Percentiles rank a stretch among this genome's conserved stretches.
Conservation (phyloP, 306 rosid species). For the Luffa aegyptiaca region DNA sequence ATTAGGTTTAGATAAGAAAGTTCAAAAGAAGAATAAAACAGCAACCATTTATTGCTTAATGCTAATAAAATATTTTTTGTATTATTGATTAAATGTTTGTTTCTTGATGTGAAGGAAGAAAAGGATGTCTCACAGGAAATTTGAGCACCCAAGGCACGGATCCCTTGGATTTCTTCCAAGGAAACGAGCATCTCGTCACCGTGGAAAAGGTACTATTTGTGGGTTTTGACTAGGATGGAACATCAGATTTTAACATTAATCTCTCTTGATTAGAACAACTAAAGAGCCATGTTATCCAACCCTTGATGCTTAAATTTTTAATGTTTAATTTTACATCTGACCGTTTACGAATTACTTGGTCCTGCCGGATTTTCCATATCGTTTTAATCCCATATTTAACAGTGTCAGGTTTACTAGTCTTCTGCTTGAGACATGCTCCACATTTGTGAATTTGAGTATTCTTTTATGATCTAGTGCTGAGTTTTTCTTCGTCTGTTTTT, state of each 20-base stretch:
- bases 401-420: background rate
- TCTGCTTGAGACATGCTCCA: background rate
- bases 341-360: background rate
- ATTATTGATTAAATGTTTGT: background rate
- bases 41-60: background rate
- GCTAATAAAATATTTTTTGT: background rate
- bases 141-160: conserved; percentile 86
- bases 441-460: background rate
- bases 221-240: background rate
- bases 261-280: background rate
- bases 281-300: background rate
- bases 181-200: conserved; percentile 72
- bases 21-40: too few species aligned
- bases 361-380: background rate
- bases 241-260: background rate
- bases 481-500: background rate
- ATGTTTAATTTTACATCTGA: too few species aligned
- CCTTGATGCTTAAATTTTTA: too few species aligned
- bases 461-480: background rate
- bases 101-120: background rate
- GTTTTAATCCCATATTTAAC: background rate
- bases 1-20: too few species aligned
- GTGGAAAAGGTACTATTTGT: conserved; percentile 53
- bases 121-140: conserved; percentile 84
- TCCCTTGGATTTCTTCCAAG: conserved; percentile 85